Base-by-base conservation (phyloP, 352 stramenopile genomes). In the Phytophthora quininea region DNA sequence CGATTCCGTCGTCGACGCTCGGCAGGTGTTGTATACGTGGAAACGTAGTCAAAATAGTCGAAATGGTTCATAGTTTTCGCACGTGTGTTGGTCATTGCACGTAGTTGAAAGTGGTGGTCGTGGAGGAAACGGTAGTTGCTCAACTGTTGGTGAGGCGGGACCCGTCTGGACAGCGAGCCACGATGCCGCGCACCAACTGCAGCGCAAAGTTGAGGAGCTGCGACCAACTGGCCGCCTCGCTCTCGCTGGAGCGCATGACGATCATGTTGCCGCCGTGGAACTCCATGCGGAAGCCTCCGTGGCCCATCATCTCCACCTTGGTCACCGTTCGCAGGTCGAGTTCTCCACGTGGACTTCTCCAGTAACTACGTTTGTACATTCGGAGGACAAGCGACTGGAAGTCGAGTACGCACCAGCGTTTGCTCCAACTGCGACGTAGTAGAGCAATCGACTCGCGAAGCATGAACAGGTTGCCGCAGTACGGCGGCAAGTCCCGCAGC, bases 301-400 rank as follows among this genome's bases (percentile, higher is more conserved):
- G 76, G 49, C 84, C 87, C 73, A 93, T 89, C 55, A 75, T 73
- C 55, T 88, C 78, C 46, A 93, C 71, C 49, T 79, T 82, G 14
- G 74, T 69, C 11, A 86, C 76, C 0, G 64, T 73, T 32, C 71
- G 77, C 65, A 93, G 50, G 55, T 93, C 82, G 27, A 93, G 40
- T 29, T 78, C 74, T 3, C 86, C 86, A 30, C 85, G 80, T 46
- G 67, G 71, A 15, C 74, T 76, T 54, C 85, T 85, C 86, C 86
- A 92, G 67, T 92, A 94, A 64, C 84, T 94, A 42, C 86, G 80
- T 62, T 92, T 90, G 71, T 85, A 91, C 71, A 94, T 82, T 62
- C 71, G 71, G 9, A 91, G 54, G 24, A 82, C 46, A 4, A 79
- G 84, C 7, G 62, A 55, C 51, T 80, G 74, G 58, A 92, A 90